Base-by-base conservation (phyloP, 2,329 filamentous ascomycete genomes). In the Endothia cerciana region DNA sequence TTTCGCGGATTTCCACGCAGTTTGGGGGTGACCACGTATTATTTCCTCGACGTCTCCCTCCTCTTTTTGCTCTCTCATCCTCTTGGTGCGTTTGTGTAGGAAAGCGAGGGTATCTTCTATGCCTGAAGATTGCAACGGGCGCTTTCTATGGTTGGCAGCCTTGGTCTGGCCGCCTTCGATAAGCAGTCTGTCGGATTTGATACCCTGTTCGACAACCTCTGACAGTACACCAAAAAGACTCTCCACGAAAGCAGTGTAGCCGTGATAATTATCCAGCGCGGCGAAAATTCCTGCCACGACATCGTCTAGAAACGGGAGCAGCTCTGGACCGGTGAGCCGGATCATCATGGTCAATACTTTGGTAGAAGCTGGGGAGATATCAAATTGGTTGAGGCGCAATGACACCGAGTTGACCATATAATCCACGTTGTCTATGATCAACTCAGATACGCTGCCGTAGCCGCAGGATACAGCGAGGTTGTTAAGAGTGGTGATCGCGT, bases 331-430 rank as follows among this genome's bases (percentile, higher is more conserved):
- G 22, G 93, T 92, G 17, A 99, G 84, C 33, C 87, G 89, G 67
- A 98, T 89, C 91, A 98, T 96, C 94, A 99, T 97, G 7, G 91
- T 85, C 59, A 99, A 79, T 1, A 98, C 95, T 71, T 94, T 91
- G 2, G 94, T 93, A 3, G 93, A 93, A 69, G 97, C 91, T 1
- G 94, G 94, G 0, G 93, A 94, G 62, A 98, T 90, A 70, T 97
- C 93, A 70, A 97, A 92, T 0, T 92, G 92, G 72, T 97, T 97
- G 8, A 99, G 85, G 68, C 93, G 91, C 67, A 98, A 79, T 0
- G 92, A 92, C 19, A 99, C 88, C 0, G 95, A 92, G 74, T 98
- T 98, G 68, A 98, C 90, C 78, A 99, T 91, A 75, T 99, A 99
- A 77, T 99, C 95, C 19, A 93, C 94, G 68, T 99, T 99, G 62